Evolutionary conservation across 768 basidiomycete species (phyloP).

Genomic region (Mycena vulgaris): DNA sequence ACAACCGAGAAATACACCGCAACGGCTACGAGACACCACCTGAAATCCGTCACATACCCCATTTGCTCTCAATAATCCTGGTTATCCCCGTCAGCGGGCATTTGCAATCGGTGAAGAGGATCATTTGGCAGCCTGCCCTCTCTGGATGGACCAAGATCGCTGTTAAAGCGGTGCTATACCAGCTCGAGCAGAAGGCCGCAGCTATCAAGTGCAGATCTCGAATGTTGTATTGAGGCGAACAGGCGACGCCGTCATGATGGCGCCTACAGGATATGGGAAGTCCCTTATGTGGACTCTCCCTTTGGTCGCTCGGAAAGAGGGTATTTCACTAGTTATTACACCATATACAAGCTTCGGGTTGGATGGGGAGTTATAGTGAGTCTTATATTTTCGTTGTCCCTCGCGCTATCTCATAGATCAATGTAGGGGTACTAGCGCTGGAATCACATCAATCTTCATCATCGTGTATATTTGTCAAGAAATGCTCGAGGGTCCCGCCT

Average conservation of each 20-base stretch:
- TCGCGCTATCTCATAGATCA: not conserved
- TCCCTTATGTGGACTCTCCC: constrained; percentile 41
- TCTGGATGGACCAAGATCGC: not conserved
- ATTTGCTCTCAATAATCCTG: not conserved
- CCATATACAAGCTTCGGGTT: no score
- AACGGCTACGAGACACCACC: not conserved
- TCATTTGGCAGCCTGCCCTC: not conserved
- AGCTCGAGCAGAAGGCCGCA: not conserved
- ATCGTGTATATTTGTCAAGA: constrained; percentile 42
- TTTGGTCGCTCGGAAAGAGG: constrained; percentile 38
- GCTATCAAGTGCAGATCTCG: constrained; percentile 38
- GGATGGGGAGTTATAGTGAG: not conserved
- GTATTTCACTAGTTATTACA: not conserved
- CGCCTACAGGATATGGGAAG: constrained; percentile 44
- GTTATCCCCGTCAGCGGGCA: not conserved
- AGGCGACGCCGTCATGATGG: constrained; percentile 38
- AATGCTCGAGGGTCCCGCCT: constrained; percentile 43
- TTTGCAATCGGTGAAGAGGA: not conserved
- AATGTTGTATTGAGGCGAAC: constrained; percentile 36
- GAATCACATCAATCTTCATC: constrained; percentile 19
- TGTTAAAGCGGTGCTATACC: constrained; percentile 1
- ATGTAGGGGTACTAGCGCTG: constrained; percentile 7
- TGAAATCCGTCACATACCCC: not conserved
- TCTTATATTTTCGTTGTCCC: not conserved
- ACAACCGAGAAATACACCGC: no score